Evolutionary conservation across 2,329 filamentous ascomycete genomes (phyloP), one percentile per base, ranked within the genome.

Genomic region (Colletotrichum brevisporum): DNA sequence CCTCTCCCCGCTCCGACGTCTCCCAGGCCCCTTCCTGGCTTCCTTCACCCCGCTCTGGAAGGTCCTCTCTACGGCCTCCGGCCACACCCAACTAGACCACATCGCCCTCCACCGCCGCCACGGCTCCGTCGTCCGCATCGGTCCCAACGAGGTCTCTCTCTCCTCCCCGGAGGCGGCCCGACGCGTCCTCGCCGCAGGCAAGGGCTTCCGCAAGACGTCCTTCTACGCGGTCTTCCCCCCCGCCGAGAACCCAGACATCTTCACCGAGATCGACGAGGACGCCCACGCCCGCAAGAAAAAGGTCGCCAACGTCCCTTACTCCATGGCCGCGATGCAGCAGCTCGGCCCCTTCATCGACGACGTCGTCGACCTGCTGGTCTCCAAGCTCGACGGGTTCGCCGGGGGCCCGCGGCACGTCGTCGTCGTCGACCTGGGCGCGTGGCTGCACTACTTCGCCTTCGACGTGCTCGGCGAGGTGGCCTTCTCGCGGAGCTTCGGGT

Each of bases 21-120:
- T 93, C 73, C 93, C 93, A 0, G 93, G 93, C 0, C 92, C 91
- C 0, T 83, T 90, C 63, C 75, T 93, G 45, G 93, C 93, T 18
- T 90, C 85, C 16, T 45, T n/a, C 3, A 56, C 75, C 0, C 80
- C 82, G 1, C 76, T 84, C 5, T 84, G 82, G 82, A 84, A 83
- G 65, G 72, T 83, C 31, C 36, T 74, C 27, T 83, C 81, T 1
- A 80, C 79, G 4, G 76, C 77, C 1, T 76, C 76, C 0, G 79
- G 80, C n/a, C 77, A 73, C 51, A 83, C 83, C 2, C 81, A 85
- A 56, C 76, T 79, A 47, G 76, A 84, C 6, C 81, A 84, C 72
- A 78, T 85, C 58, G 80, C 75, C 1, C 76, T 86, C 4, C 78
- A 79, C 55, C 69, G 74, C n/a, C 75, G 76, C 56, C 75, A 79